These are phyloP conservation scores for Debaryomyces tyrocola DNA, from an alignment of 805 yeast species.

Conservation along the genomic window DNA sequence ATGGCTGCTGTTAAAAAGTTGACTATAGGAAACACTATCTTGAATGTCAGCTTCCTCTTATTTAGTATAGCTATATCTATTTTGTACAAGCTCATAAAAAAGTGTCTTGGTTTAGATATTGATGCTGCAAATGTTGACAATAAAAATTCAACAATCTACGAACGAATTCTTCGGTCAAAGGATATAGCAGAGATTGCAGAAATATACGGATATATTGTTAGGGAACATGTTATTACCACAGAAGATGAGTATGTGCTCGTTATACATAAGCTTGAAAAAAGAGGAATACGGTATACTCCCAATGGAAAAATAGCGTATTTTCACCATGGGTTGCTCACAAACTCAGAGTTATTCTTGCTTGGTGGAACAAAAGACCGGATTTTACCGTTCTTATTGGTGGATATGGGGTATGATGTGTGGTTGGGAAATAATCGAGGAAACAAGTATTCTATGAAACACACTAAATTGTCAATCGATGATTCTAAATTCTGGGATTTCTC, in stretches of 20 bases:
- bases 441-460: conserved; percentile 31
- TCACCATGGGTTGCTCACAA: conserved; percentile 32
- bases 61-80: not conserved
- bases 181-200: conserved; percentile 25
- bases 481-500: conserved; percentile 31
- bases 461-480: conserved; percentile 22
- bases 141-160: not conserved
- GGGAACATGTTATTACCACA: conserved; percentile 32
- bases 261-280: conserved; percentile 25
- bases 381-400: conserved; percentile 21
- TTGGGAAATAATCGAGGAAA: conserved; percentile 27
- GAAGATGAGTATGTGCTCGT: conserved; percentile 28
- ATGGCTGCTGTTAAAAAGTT: not conserved
- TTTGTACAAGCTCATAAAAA: not conserved
- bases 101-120: not conserved
- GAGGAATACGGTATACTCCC: not conserved
- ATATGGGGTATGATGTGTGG: conserved; percentile 25
- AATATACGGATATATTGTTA: conserved; percentile 21
- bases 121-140: not conserved
- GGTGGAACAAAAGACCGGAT: conserved; percentile 22
- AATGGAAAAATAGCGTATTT: conserved; percentile 23
- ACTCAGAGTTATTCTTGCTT: conserved; percentile 37
- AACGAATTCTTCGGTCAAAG: conserved; percentile 11
- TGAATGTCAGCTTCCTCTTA: not conserved
- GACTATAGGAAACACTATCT: not conserved